Conservation (phyloP, 768 basidiomycete species). For the Mycena olivaceomarginata region DNA sequence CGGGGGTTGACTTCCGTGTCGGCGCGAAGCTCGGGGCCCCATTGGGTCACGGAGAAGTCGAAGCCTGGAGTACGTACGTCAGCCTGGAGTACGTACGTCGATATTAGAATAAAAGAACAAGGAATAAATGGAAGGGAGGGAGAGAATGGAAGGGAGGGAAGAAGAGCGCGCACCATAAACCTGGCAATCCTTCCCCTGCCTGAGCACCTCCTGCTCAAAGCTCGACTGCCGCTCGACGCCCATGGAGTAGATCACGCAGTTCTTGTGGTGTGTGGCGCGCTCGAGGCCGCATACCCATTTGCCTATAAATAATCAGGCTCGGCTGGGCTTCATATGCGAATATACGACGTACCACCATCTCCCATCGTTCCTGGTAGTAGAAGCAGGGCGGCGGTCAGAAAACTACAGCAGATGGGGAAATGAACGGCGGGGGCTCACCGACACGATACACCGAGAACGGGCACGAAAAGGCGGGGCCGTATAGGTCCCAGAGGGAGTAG, state of each 20-base stretch:
- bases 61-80: constrained; percentile 18
- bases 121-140: no score
- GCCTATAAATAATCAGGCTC: constrained; percentile 45
- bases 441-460: constrained; percentile 52
- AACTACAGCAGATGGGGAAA: no score
- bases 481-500: constrained; percentile 53
- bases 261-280: constrained; percentile 59
- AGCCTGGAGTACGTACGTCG: constrained; percentile 9
- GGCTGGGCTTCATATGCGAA: background rate
- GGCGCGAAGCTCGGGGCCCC: constrained; percentile 56
- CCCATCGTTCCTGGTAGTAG: constrained; percentile 56
- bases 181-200: constrained; percentile 56
- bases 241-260: constrained; percentile 67
- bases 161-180: constrained; percentile 46
- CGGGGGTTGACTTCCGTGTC: constrained; percentile 52
- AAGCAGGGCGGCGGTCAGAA: background rate
- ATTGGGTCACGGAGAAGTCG: constrained; percentile 37
- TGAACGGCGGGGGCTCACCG: constrained; percentile 16
- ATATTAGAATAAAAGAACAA: no score
- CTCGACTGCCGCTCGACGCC: constrained; percentile 65
- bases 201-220: constrained; percentile 65
- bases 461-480: constrained; percentile 53
- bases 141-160: no score
- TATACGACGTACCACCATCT: constrained; percentile 54
- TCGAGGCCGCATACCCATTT: constrained; percentile 71